Conservation (phyloP, 2,329 filamentous ascomycete species). For the Xylaria sp. region DNA sequence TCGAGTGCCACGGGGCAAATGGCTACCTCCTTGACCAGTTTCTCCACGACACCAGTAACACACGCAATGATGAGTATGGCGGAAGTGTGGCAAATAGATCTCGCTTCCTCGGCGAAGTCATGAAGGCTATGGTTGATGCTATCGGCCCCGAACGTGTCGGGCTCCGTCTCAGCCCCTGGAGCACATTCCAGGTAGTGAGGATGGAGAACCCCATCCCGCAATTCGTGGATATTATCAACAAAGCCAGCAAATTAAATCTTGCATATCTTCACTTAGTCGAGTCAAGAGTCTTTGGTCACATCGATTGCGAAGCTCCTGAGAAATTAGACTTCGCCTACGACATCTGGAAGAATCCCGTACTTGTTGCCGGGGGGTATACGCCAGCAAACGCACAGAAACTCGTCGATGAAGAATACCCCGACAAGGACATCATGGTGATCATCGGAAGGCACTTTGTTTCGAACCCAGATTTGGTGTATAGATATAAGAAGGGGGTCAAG, state of each 20-base stretch:
- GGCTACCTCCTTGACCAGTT: slow-evolving; percentile 69
- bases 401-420: slow-evolving; percentile 47
- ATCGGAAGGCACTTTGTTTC: slow-evolving; percentile 45
- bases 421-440: slow-evolving; percentile 49
- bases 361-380: slow-evolving; percentile 52
- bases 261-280: slow-evolving; percentile 72
- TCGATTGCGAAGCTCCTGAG: slow-evolving; percentile 52
- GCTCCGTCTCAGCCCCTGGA: slow-evolving; percentile 70
- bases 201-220: slow-evolving; percentile 72
- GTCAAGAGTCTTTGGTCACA: slow-evolving; percentile 59
- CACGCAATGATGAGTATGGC: slow-evolving; percentile 42
- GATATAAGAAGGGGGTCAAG: slow-evolving; percentile 38
- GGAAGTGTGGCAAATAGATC: slow-evolving; percentile 40
- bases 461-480: slow-evolving; percentile 44
- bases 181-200: slow-evolving; percentile 69
- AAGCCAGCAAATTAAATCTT: slow-evolving; percentile 58
- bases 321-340: slow-evolving; percentile 50
- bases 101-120: slow-evolving; percentile 62
- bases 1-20: slow-evolving; percentile 62
- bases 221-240: slow-evolving; percentile 65
- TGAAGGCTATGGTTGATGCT: slow-evolving; percentile 52
- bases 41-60: slow-evolving; percentile 48
- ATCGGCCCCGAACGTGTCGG: slow-evolving; percentile 63
- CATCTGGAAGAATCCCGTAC: slow-evolving; percentile 48
- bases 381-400: slow-evolving; percentile 41